Evolutionary conservation across 208 protist genomes (phyloP), one percentile per base, ranked within the genome.

Genomic region (Trypanosoma congolense): DNA sequence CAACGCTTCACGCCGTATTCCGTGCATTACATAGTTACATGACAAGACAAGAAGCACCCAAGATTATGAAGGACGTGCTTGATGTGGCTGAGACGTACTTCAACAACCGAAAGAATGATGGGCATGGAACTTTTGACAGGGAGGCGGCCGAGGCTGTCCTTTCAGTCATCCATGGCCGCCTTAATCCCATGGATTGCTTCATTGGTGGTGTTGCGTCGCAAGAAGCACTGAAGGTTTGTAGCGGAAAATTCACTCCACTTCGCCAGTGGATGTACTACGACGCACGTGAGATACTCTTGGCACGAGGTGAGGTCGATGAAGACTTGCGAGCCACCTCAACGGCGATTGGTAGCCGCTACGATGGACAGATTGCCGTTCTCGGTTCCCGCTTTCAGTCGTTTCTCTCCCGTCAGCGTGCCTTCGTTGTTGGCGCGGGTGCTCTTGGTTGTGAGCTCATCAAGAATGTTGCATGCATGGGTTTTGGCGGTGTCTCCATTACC

Each of bases 371-470:
- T 45, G 83, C 80, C 10, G 86, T 99, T 4, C 93, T 99, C 45
- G 98, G 98, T 31, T 75, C 70, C 18, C 75, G 59, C 9, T 83
- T 98, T 40, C 86, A 98, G 70, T 30, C 87, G 10, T 77, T 83
- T 51, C 67, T 99, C 24, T 33, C 43, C 10, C 56, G 83, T 21
- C 80, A 93, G 26, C 81, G 84, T 9, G 81, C 51, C 52, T 98
- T 98, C 55, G 87, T 98, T 61, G 96, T 99, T 35, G 98, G 98
- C 33, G 90, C 97, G 4, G 98, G 98, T 30, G 98, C 98, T 9
- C 91, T 99, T 28, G 98, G 98, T 12, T 99, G 98, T 70, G 98
- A 99, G 78, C 81, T 98, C 45, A 83, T 99, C 48, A 99, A 99
- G 79, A 99, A 98, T 70, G 98, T 75, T 26, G 98, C 98, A 2